Base-by-base conservation (phyloP, 1,139 yeast genomes). In the Cylindricascospora bacillispora region DNA sequence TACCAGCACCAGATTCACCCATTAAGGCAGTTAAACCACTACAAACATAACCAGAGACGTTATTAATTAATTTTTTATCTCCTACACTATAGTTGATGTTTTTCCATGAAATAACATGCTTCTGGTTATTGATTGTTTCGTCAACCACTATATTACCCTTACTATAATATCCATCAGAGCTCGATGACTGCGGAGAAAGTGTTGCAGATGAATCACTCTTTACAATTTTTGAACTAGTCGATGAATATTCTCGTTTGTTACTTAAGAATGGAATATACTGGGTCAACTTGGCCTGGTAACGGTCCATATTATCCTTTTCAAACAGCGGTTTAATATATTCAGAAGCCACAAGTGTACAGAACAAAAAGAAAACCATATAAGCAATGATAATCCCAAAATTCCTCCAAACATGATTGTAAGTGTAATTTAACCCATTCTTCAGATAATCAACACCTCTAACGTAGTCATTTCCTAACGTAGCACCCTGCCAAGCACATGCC, bases 1-100 rank as follows among this genome's bases (percentile, higher is more conserved):
- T 70, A 48, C 77, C 77, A 25, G 75, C 75, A 47, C 76, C 76
- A 22, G 75, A 69, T 42, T 66, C 74, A 37, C 76, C 76, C 74
- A 70, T 69, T 31, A 70, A 47, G 4, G 70, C 69, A 28, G 70
- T 65, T 49, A 63, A 43, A 30, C 75, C 75, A 3, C 73, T 70
- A 30, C 59, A 54, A 39, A 69, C 65, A 39, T 45, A 70, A 20
- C 77, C 77, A 36, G 67, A 65, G 25, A 67, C 61, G 35, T 59
- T 50, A 37, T 65, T 63, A 37, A 70, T 57, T 27, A 68, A 47
- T 27, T 39, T 45, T 24, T 43, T 38, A 59, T 71, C 44, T 33
- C 56, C 55, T 17, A 67, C 62, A 25, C 53, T 56, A 37, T 66
- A 67, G 33, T 57, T 52, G 22, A 67, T 57, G 38, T 63, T 51